Percentiles rank a stretch among this genome's conserved stretches.
These are phyloP conservation scores for Aspergillus sp. DNA, from an alignment of 2,329 filamentous ascomycete genomes.

Conservation along the genomic window DNA sequence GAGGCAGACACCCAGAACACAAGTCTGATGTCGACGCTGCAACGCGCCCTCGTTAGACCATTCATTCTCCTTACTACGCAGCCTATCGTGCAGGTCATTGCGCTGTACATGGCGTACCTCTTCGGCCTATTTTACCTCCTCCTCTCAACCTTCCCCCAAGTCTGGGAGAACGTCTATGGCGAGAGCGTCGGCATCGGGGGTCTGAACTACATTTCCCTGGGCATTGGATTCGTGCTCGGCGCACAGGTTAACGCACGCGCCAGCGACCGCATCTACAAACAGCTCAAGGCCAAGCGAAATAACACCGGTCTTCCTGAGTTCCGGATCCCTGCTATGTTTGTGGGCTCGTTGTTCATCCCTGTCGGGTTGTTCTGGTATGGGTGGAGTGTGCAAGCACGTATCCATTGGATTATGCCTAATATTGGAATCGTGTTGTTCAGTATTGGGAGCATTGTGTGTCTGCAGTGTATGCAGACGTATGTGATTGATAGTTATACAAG, in stretches of 20 bases:
- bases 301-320: conserved; percentile 56
- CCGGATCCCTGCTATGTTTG: conserved; percentile 59
- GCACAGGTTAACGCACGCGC: conserved; percentile 49
- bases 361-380: conserved; percentile 59
- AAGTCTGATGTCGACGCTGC: not conserved
- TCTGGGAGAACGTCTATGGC: conserved; percentile 59
- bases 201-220: conserved; percentile 64
- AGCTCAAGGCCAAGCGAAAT: conserved; percentile 45
- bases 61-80: conserved; percentile 59
- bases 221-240: conserved; percentile 61
- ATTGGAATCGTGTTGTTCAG: conserved; percentile 52
- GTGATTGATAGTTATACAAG: conserved; percentile 35
- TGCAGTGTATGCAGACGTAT: conserved; percentile 39
- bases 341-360: conserved; percentile 54
- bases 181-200: conserved; percentile 59
- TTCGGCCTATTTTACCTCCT: conserved; percentile 51
- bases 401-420: conserved; percentile 58
- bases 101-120: conserved; percentile 57
- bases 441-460: conserved; percentile 41
- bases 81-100: conserved; percentile 59
- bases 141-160: conserved; percentile 49
- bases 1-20: conserved; percentile 21
- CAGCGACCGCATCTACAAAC: conserved; percentile 52
- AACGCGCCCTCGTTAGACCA: conserved; percentile 53
- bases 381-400: conserved; percentile 49